These are phyloP conservation scores for Nannizzia gypsea DNA, from an alignment of 2,329 filamentous ascomycete species.

Conservation along the genomic window DNA sequence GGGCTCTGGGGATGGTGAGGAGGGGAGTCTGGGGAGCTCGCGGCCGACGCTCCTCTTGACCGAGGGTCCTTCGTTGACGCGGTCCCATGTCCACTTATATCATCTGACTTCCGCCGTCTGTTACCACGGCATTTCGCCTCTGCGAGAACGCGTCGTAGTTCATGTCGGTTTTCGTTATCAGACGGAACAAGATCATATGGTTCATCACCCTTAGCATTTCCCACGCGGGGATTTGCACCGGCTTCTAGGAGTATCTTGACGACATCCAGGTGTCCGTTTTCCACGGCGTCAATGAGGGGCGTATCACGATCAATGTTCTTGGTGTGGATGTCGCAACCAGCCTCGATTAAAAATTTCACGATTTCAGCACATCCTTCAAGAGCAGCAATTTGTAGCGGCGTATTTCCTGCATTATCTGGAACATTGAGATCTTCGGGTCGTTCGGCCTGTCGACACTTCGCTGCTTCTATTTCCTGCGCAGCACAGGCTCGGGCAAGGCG, in stretches of 20 bases:
- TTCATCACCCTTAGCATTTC: conserved; percentile 86
- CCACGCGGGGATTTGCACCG: conserved; percentile 80
- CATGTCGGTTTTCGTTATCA: conserved; percentile 63
- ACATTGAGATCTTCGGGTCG: conserved; percentile 80
- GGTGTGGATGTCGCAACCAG: conserved; percentile 73
- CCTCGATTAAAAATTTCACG: conserved; percentile 72
- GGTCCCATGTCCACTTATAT: conserved; percentile 25
- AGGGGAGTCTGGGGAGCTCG: conserved; percentile 36
- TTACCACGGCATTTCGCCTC: conserved; percentile 50
- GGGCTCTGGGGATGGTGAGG: conserved; percentile 31
- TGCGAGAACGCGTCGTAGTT: conserved; percentile 59
- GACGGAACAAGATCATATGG: conserved; percentile 72
- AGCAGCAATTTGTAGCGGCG: conserved; percentile 83
- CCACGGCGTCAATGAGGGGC: conserved; percentile 86
- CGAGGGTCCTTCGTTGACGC: conserved; percentile 25
- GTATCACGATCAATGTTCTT: conserved; percentile 76
- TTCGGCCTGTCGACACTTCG: conserved; percentile 62
- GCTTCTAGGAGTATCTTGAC: conserved; percentile 72
- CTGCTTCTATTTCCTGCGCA: conserved; percentile 66
- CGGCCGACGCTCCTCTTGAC: conserved; percentile 33
- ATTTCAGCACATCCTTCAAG: conserved; percentile 78
- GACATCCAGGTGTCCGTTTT: conserved; percentile 84
- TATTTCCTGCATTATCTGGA: conserved; percentile 90
- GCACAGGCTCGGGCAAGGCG: conserved; percentile 81
- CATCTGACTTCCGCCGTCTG: conserved; percentile 33